A percentile compares a stretch with the other conserved stretches of the same genome.
These are phyloP conservation scores for Bipolaris victoriae DNA, from an alignment of 2,329 filamentous ascomycete genomes.

Conservation along the genomic window DNA sequence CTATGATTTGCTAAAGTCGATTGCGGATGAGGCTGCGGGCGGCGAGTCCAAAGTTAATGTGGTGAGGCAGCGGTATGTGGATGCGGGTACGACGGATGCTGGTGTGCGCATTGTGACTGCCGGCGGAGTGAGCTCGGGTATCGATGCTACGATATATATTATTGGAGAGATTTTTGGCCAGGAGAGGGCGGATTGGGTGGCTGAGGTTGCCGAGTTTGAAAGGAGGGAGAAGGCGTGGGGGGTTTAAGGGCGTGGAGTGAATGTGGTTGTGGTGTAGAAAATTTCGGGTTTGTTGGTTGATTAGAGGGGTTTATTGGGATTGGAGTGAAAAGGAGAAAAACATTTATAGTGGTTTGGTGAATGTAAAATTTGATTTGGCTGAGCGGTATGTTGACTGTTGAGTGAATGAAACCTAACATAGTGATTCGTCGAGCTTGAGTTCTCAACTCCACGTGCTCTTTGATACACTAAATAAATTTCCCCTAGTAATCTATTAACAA, in stretches of 20 bases:
- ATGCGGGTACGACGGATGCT: slow-evolving; percentile 38
- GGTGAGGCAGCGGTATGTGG: slow-evolving; percentile 42
- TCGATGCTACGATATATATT: slow-evolving; percentile 42
- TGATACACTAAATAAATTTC: too few relatives aligned
- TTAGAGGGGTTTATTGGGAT: too few relatives aligned
- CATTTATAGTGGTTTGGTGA: not conserved
- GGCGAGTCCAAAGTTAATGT: slow-evolving; percentile 33
- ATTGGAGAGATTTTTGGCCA: slow-evolving; percentile 36
- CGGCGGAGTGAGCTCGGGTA: slow-evolving; percentile 42
- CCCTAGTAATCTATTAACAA: too few relatives aligned
- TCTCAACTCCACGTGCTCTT: too few relatives aligned
- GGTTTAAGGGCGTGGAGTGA: not conserved
- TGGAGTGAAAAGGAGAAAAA: not conserved
- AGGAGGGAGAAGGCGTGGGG: slow-evolving; percentile 26
- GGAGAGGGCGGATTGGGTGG: slow-evolving; percentile 30
- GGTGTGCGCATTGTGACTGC: slow-evolving; percentile 45
- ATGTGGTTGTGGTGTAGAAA: not conserved
- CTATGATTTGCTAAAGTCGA: slow-evolving; percentile 32
- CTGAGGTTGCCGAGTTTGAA: slow-evolving; percentile 42
- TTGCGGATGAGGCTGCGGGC: slow-evolving; percentile 40
- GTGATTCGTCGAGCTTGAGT: too few relatives aligned
- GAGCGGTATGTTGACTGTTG: too few relatives aligned
- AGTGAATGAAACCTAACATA: too few relatives aligned
- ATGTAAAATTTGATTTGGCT: not conserved
- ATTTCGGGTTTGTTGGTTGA: not conserved